Base-by-base conservation (phyloP, 148 eudicot genomes). In the Vaccinium vitisidaea region DNA sequence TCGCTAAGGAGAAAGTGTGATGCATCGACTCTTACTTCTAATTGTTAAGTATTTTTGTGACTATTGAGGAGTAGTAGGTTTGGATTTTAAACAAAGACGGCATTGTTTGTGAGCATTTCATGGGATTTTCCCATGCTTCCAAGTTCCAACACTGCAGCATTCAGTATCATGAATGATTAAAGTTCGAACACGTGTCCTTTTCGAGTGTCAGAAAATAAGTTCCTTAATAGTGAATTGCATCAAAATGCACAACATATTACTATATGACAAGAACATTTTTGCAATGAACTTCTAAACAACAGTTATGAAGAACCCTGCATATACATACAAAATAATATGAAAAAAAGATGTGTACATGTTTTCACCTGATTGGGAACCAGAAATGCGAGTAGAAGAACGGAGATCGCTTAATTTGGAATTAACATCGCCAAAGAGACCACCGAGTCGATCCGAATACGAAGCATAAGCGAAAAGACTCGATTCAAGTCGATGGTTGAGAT, bases 401-500 rank as follows among this genome's bases (percentile, higher is more conserved):
- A 90, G 85, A 65, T 86, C 84, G 39, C 81, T 59, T 13, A 92
- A 87, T 49, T 84, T 83, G 65, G 90, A 85, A 46, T 85, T 83
- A 75, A 94, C 89, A 79, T 89, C 90, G 46, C 79, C 79, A 25
- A 92, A 88, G 32, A 88, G 84, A 50, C 54, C 91, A 21, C 80
- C 82, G 36, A 91, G 84, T 83, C 65, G 89, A 87, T 76, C 82
- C 21, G 96, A 93, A 67, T 86, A 86, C 1, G 96, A 91, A 77
- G 92, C 87, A 84, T 94, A 90, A 12, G 92, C 89, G 79, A 82
- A 61, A 48, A 94, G 87, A 36, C 53, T 77, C 1, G 86, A 8
- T 23, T 87, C 88, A 81, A 95, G 90, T 49, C 87, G 87, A 0
- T 52, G 83, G 88, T 80, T 88, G 63, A 94, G 93, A 87, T 92